A percentile compares a stretch with the other conserved stretches of the same genome.
These are phyloP conservation scores for Lathyrus aphaca DNA, from an alignment of 306 rosid genomes.

Conservation along the genomic window DNA sequence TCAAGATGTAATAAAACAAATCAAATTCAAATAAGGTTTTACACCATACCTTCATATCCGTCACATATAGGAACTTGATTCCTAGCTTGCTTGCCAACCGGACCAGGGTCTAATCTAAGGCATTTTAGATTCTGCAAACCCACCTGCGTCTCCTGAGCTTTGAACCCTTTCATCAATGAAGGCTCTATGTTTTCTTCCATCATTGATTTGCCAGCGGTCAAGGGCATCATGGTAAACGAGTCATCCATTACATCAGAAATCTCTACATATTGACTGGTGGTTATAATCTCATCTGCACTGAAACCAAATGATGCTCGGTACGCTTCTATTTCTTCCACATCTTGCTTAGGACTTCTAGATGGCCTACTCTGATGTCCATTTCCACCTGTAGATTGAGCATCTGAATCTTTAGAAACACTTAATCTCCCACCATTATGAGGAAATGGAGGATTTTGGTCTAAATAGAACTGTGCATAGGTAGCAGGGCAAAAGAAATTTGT, in stretches of 20 bases:
- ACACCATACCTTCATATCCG: constrained; percentile 68
- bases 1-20: constrained; percentile 39
- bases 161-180: constrained; percentile 57
- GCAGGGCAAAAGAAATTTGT: constrained; percentile 98
- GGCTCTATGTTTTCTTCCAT: constrained; percentile 64
- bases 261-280: constrained; percentile 87
- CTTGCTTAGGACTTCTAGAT: constrained; percentile 87
- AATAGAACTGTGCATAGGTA: constrained; percentile 92
- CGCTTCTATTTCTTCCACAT: constrained; percentile 95
- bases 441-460: constrained; percentile 93
- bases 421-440: constrained; percentile 94
- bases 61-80: constrained; percentile 46
- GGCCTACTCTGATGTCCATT: constrained; percentile 83
- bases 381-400: constrained; percentile 76
- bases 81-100: constrained; percentile 46
- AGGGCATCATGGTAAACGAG: constrained; percentile 89
- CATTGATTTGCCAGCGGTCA: constrained; percentile 60
- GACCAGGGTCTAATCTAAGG: constrained; percentile 52
- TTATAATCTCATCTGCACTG: constrained; percentile 98
- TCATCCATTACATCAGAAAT: constrained; percentile 93
- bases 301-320: constrained; percentile 99
- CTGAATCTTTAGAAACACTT: constrained; percentile 96
- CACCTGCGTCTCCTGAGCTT: constrained; percentile 53
- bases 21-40: constrained; percentile 35
- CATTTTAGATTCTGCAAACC: constrained; percentile 49